phyloP scores from a whole-genome alignment of 129 eudicot species.

The Tagetes patula region DNA sequence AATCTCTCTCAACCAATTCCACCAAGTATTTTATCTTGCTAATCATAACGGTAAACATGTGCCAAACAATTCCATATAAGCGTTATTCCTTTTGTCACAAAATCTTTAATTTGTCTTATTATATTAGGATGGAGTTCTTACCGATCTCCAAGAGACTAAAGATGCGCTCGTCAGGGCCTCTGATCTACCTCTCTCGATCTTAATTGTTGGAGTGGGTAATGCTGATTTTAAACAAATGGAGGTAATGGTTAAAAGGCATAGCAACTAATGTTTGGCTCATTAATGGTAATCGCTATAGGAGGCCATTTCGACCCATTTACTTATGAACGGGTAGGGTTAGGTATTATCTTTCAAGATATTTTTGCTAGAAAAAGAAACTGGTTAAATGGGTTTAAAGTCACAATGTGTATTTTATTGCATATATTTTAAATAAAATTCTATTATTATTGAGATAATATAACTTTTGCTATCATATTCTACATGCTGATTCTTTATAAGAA shows the following conservation, averaged over 20 bases:
- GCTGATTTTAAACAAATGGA: constrained; percentile 92
- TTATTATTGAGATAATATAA: neutral
- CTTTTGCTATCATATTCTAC: neutral
- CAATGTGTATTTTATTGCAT: neutral
- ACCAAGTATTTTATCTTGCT: constrained; percentile 77
- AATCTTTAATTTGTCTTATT: neutral
- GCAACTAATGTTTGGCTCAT: constrained; percentile 3
- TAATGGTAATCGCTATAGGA: neutral
- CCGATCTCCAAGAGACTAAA: constrained; percentile 87
- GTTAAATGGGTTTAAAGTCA: neutral
- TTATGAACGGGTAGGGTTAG: neutral
- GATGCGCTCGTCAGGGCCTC: constrained; percentile 86
- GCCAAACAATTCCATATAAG: neutral
- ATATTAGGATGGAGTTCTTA: constrained; percentile 83
- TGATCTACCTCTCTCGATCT: constrained; percentile 86
- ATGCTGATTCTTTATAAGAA: neutral
- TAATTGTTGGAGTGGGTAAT: constrained; percentile 88
- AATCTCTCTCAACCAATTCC: constrained; percentile 50
- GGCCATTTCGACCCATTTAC: neutral
- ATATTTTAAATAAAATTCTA: neutral
- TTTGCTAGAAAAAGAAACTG: neutral
- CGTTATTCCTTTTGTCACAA: neutral
- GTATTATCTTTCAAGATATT: neutral
- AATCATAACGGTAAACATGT: constrained; percentile 71
- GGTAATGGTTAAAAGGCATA: constrained; percentile 39